Base-by-base conservation (phyloP, 225 moss, liverwort and hornwort genomes). In the Neckera pumila region DNA sequence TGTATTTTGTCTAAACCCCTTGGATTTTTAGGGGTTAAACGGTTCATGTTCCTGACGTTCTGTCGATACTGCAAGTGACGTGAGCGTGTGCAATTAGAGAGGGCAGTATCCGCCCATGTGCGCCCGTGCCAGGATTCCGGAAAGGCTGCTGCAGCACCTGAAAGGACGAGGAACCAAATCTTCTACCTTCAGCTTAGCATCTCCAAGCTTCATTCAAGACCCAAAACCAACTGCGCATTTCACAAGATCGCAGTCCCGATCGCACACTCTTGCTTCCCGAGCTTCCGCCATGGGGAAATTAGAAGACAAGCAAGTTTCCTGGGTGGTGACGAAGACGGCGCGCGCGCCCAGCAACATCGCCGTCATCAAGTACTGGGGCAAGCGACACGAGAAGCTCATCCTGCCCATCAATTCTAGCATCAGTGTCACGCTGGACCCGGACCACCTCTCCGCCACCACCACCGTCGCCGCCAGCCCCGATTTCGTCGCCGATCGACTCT, bases 361-460 rank as follows among this genome's bases (percentile, higher is more conserved):
- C 8, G 99, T 99, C 67, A 91, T 99, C 88, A 99, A 99, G 95
- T 99, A 99, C 92, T 99, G 99, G 99, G 99, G 99, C 58, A 99
- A 99, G 92, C 95, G 97, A 36, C 89, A 99, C 78, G 99, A 97
- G 91, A 96, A 95, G 93, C 95, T 97, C 89, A 97, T 99, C 83
- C 60, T 99, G 85, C 99, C 99, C 60, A 95, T 96, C 91, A 99
- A 99, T 93, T 96, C 97, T 62, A 99, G 97, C 84, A 95, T 99
- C 90, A 96, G 96, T 83, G 95, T 99, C 87, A 97, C 99, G 17
- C 87, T 99, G 86, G 97, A 99, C 74, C 95, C 95, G 27, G 65
- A 81, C 20, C 95, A 97, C 69, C 87, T 99, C 51, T 97, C 97
- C 73, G 99, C 99, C 70, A 97, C 96, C 58, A 99, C 97, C 78